These are phyloP conservation scores for Colletotrichum incanum DNA, from an alignment of 2,329 filamentous ascomycete genomes.

Conservation along the genomic window DNA sequence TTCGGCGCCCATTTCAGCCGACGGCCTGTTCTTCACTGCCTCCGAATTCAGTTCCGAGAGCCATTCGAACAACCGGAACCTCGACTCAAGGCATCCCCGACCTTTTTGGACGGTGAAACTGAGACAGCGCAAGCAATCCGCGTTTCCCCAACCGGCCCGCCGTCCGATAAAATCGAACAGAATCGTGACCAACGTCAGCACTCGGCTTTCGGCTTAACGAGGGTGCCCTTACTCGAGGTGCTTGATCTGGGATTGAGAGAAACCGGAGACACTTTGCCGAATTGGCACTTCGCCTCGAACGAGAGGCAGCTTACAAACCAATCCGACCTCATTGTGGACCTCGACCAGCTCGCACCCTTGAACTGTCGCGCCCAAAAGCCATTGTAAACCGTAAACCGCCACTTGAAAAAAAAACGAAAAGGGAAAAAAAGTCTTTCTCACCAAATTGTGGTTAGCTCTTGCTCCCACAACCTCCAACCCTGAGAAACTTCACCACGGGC, in stretches of 20 bases:
- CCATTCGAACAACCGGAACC: neutral
- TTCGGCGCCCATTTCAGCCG: conserved; percentile 30
- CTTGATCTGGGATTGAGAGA: conserved; percentile 10
- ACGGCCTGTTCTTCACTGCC: conserved; percentile 5
- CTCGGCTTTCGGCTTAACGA: neutral
- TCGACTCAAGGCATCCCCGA: neutral
- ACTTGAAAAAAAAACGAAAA: neutral
- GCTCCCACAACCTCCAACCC: neutral
- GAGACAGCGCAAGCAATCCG: conserved; percentile 12
- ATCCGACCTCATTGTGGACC: conserved; percentile 1
- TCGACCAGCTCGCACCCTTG: conserved; percentile 4
- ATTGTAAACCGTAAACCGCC: neutral
- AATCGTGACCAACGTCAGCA: conserved; percentile 14
- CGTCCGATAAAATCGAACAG: neutral
- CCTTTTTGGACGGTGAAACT: conserved; percentile 11
- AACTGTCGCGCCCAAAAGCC: neutral
- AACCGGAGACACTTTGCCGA: conserved; percentile 24
- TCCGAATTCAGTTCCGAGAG: neutral
- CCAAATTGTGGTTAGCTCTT: neutral
- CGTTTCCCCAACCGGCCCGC: conserved; percentile 17
- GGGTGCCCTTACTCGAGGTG: conserved; percentile 13
- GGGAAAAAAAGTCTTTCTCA: neutral
- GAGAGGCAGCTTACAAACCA: conserved; percentile 16
- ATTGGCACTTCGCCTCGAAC: neutral
- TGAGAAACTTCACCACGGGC: neutral